These are phyloP conservation scores for Carpinus fangiana DNA, from an alignment of 306 rosid genomes.

Conservation along the genomic window DNA sequence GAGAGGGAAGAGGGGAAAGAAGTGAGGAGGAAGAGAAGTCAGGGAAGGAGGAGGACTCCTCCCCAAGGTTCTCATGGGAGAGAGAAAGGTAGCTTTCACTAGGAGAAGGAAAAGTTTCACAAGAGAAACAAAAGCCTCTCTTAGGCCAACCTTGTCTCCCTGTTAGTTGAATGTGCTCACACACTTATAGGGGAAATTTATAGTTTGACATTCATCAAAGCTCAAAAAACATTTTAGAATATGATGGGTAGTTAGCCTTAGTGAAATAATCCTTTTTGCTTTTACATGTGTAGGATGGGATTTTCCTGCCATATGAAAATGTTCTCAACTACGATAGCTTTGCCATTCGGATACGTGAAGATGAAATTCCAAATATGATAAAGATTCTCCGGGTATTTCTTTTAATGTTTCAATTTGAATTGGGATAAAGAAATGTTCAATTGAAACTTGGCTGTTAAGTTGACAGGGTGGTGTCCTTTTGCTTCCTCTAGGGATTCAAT, in stretches of 20 bases:
- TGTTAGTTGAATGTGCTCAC: neutral
- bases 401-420: constrained; percentile 1
- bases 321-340: constrained; percentile 80
- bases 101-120: no score
- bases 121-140: no score
- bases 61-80: no score
- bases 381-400: constrained; percentile 66
- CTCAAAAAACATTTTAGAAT: neutral
- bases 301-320: constrained; percentile 87
- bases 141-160: neutral
- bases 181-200: neutral
- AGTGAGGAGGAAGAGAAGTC: no score
- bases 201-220: neutral
- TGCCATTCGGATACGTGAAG: constrained; percentile 78
- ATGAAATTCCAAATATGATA: constrained; percentile 72
- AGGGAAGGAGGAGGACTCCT: no score
- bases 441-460: constrained; percentile 6
- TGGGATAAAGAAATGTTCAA: constrained; percentile 8
- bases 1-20: no score
- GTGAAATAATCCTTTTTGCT: constrained; percentile 23
- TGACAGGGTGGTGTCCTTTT: constrained; percentile 30
- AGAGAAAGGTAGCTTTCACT: no score
- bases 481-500: constrained; percentile 58
- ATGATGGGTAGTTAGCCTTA: constrained; percentile 2
- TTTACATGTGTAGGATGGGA: constrained; percentile 65